Percentiles rank a stretch among this genome's conserved stretches.
Conservation (phyloP, 768 basidiomycete genomes). For the Mycena metata region DNA sequence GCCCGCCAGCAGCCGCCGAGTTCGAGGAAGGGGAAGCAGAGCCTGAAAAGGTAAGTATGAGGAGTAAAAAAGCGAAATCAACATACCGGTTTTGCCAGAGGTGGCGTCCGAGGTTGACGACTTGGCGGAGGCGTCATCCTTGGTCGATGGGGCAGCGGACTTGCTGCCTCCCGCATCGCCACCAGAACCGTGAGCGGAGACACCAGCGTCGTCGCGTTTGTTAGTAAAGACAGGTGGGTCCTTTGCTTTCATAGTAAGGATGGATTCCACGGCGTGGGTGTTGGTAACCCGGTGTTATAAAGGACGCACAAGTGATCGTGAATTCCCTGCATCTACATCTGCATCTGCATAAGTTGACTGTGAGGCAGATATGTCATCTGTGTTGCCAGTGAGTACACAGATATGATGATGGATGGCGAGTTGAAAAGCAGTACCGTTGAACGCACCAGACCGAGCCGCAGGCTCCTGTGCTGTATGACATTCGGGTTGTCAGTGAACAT, state of each 20-base stretch:
- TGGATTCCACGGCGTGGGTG: not conserved
- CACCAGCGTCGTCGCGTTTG: slow-evolving; percentile 24
- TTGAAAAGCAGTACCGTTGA: slow-evolving; percentile 12
- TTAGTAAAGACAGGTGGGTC: slow-evolving; percentile 36
- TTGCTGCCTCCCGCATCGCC: slow-evolving; percentile 18
- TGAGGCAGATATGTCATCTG: slow-evolving; percentile 20
- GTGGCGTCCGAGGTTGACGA: slow-evolving; percentile 6
- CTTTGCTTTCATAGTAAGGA: slow-evolving; percentile 35
- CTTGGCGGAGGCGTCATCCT: slow-evolving; percentile 16
- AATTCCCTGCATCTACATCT: slow-evolving; percentile 22
- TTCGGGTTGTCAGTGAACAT: slow-evolving; percentile 13
- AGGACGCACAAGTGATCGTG: slow-evolving; percentile 30
- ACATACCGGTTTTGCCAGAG: slow-evolving; percentile 11
- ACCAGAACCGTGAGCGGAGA: slow-evolving; percentile 26
- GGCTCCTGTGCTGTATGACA: slow-evolving; percentile 26
- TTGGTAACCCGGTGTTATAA: slow-evolving; percentile 14
- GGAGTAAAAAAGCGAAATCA: not conserved
- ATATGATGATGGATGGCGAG: slow-evolving; percentile 24
- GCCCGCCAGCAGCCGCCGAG: slow-evolving; percentile 35
- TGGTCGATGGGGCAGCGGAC: slow-evolving; percentile 18
- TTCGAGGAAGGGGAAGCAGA: slow-evolving; percentile 22
- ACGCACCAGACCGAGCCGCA: slow-evolving; percentile 8
- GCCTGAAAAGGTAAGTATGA: slow-evolving; percentile 5
- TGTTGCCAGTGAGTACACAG: slow-evolving; percentile 18
- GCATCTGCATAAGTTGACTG: slow-evolving; percentile 31